Percentiles rank a stretch among this genome's conserved stretches.
phyloP scores from a whole-genome alignment of 202 grass and related monocot genomes.

The Bolboschoenoplectus hybrid region DNA sequence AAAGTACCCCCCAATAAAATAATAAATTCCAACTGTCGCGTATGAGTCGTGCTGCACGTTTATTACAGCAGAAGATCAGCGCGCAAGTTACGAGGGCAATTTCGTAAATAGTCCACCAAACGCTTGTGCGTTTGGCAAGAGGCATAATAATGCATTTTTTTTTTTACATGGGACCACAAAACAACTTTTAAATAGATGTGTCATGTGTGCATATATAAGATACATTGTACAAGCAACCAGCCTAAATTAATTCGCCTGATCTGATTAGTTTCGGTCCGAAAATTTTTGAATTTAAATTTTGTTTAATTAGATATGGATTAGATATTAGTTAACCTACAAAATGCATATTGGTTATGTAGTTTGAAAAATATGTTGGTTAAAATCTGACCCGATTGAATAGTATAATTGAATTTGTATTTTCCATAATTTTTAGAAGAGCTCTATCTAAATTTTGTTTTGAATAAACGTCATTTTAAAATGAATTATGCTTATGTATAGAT shows the following conservation, averaged over 20 bases:
- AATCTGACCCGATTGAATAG: no score
- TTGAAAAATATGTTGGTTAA: not conserved
- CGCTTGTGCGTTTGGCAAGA: slow-evolving; percentile 28
- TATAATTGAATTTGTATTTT: not conserved
- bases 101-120: not conserved
- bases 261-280: not conserved
- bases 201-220: not conserved
- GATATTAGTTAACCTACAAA: not conserved
- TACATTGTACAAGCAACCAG: no score
- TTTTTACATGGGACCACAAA: slow-evolving; percentile 6
- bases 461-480: not conserved
- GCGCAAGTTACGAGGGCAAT: not conserved
- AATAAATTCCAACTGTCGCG: not conserved
- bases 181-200: not conserved
- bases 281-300: not conserved
- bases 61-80: not conserved
- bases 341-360: not conserved
- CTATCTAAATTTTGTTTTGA: not conserved
- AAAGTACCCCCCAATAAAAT: not conserved
- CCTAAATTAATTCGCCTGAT: no score
- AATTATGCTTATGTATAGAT: no score
- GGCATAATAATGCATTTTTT: not conserved
- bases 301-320: not conserved
- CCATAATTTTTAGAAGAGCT: no score
- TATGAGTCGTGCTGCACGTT: not conserved